Conservation (phyloP, 108 stramenopile species). For the Cyclostephanos invisitatus region DNA sequence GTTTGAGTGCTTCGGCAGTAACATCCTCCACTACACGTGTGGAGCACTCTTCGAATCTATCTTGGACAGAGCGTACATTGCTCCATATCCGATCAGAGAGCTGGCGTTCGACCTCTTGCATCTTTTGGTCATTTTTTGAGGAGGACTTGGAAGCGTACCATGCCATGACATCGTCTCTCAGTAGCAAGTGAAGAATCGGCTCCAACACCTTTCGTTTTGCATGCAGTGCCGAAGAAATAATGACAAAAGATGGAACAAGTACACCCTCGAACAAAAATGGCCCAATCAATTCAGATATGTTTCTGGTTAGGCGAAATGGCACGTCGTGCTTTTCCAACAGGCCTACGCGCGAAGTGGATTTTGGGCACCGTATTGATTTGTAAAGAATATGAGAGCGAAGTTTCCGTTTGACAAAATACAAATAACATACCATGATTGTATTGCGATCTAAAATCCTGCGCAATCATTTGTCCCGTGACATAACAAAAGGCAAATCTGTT, state of each 20-base stretch:
- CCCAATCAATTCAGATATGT: conserved; percentile 65
- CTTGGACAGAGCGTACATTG: conserved; percentile 67
- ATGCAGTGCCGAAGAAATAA: conserved; percentile 60
- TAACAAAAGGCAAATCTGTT: conserved; percentile 63
- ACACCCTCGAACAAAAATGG: conserved; percentile 65
- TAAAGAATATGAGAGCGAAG: conserved; percentile 8
- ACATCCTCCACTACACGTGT: conserved; percentile 24
- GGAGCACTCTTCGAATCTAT: conserved; percentile 64
- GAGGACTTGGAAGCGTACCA: conserved; percentile 82
- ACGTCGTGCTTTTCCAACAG: conserved; percentile 62
- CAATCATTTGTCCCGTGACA: conserved; percentile 53
- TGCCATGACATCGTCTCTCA: conserved; percentile 84
- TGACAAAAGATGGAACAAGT: conserved; percentile 68
- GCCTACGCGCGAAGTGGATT: conserved; percentile 19
- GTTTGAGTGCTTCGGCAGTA: conserved; percentile 32
- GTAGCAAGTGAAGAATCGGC: conserved; percentile 66
- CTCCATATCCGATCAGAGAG: conserved; percentile 72
- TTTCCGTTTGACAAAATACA: neutral
- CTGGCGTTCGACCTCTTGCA: conserved; percentile 81
- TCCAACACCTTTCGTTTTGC: conserved; percentile 61
- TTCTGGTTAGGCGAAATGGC: conserved; percentile 86
- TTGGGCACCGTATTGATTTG: neutral
- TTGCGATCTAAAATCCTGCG: conserved; percentile 78
- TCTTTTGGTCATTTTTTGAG: conserved; percentile 74
- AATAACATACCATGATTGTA: conserved; percentile 75